Conservation (phyloP, 1,284 basidiomycete species). For the Trametes hirsuta region DNA sequence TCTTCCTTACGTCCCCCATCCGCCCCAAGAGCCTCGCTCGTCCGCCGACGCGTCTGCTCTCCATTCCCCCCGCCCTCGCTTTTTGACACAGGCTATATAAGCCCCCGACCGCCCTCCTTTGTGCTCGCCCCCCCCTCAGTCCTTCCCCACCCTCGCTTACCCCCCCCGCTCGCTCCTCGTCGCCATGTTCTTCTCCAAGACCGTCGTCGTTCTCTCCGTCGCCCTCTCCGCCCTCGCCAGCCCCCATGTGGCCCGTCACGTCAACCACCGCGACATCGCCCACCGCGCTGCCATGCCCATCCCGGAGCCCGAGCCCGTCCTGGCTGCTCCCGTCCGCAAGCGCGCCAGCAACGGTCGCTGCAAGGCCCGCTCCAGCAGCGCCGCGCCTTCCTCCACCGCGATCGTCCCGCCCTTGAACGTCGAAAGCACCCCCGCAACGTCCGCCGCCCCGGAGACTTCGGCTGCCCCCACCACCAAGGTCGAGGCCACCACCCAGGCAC, state of each 20-base stretch:
- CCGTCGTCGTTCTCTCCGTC: slow-evolving; percentile 50
- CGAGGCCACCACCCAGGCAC: slow-evolving; percentile 13
- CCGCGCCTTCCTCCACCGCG: slow-evolving; percentile 26
- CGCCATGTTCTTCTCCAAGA: slow-evolving; percentile 50
- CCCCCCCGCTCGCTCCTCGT: slow-evolving; percentile 24
- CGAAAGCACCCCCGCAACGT: slow-evolving; percentile 15
- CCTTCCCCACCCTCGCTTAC: slow-evolving; percentile 22
- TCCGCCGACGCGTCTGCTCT: slow-evolving; percentile 16
- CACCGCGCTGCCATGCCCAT: slow-evolving; percentile 42
- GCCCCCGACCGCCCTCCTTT: slow-evolving; percentile 22
- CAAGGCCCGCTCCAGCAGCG: slow-evolving; percentile 26
- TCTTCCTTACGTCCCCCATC: slow-evolving; percentile 21
- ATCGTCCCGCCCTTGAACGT: slow-evolving; percentile 30
- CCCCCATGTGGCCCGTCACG: slow-evolving; percentile 45
- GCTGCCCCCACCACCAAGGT: slow-evolving; percentile 32
- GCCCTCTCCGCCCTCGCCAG: slow-evolving; percentile 48
- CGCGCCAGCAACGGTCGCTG: slow-evolving; percentile 31
- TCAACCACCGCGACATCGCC: slow-evolving; percentile 35
- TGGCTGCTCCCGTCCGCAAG: slow-evolving; percentile 30
- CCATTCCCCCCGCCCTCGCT: slow-evolving; percentile 11
- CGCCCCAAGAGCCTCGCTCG: slow-evolving; percentile 18
- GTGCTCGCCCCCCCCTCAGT: slow-evolving; percentile 20
- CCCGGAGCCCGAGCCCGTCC: slow-evolving; percentile 30
- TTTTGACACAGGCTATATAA: slow-evolving; percentile 20
- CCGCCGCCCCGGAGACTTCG: slow-evolving; percentile 16